Base-by-base conservation (phyloP, 352 stramenopile genomes). In the Aphanomyces euteiches region DNA sequence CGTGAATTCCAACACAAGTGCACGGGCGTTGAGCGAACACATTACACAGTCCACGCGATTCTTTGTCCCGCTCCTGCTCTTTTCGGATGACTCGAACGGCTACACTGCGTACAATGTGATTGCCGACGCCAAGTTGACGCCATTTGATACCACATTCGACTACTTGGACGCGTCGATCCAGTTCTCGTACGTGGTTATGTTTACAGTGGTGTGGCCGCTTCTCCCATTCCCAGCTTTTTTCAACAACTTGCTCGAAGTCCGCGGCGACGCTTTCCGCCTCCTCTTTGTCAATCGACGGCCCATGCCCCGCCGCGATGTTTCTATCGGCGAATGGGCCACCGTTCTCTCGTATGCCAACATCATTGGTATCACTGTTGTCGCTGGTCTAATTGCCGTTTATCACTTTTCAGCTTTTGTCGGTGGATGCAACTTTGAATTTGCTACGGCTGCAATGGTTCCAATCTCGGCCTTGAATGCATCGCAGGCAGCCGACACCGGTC, bases 181-280 rank as follows among this genome's bases (percentile, higher is more conserved):
- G 75, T 93, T 96, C 63, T 94, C 87, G 5, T 96, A 95, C 69
- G 84, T 96, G 61, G 79, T 93, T 72, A 96, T 96, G 88, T 96
- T 96, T 65, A 95, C 87, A 4, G 87, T 92, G 7, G 88, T 94
- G 66, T 96, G 88, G 88, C 87, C 87, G n/a, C 71, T 96, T 47
- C 67, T 96, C 60, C 88, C 88, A 40, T 83, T 95, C 47, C 85
- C 87, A 28, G 88, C 88, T n/a, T 93, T 92, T 56, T 75, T 91
- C 66, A 93, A 94, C 67, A 93, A 94, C 61, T 50, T 96, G n/a
- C 66, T 96, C 12, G 87, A 95, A 75, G 85, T 95, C 17, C 87
- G 87, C 45, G 85, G 85, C 45, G 87, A 95, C 21, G 87, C 87
- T 3, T 93, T 93, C 67, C 85, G 85, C 0, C 74, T 95, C 38